A percentile compares a stretch with the other conserved stretches of the same genome.
phyloP scores from a whole-genome alignment of 208 protist genomes.

The Leptomonas pyrrhocoris region DNA sequence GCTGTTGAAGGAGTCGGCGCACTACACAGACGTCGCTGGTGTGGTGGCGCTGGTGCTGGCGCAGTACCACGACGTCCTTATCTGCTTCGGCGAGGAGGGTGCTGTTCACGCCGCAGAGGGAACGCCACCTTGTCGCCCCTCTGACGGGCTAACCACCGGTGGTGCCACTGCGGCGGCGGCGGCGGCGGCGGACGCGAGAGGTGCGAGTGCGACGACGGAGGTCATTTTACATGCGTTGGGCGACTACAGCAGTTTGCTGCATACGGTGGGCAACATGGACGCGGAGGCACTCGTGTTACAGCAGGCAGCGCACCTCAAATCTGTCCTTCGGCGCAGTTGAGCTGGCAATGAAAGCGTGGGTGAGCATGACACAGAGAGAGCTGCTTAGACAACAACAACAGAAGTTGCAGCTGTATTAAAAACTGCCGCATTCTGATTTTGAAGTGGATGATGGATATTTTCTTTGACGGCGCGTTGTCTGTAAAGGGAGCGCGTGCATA shows the following conservation, averaged over 20 bases:
- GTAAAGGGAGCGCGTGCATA: too few species aligned
- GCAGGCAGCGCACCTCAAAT: conserved; percentile 51
- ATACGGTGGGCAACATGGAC: conserved; percentile 55
- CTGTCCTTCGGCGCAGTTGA: conserved; percentile 15
- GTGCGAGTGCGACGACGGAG: conserved; percentile 16
- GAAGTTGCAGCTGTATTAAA: too few species aligned
- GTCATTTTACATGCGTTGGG: conserved; percentile 50
- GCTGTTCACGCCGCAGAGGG: neutral
- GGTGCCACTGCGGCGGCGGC: neutral
- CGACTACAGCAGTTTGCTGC: conserved; percentile 66
- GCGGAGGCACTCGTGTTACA: conserved; percentile 47
- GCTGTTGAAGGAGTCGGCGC: conserved; percentile 51
- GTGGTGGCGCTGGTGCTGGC: conserved; percentile 59
- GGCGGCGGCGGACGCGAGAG: neutral
- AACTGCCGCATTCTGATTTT: too few species aligned
- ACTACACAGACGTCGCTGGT: conserved; percentile 70
- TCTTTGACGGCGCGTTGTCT: too few species aligned
- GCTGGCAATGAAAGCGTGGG: too few species aligned
- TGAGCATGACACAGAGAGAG: too few species aligned
- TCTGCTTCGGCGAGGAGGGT: conserved; percentile 3
- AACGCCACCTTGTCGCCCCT: conserved; percentile 9
- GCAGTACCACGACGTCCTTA: conserved; percentile 30
- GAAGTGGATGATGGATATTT: too few species aligned
- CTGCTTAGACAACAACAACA: too few species aligned
- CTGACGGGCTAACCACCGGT: neutral